Base-by-base conservation (phyloP, 2,329 filamentous ascomycete genomes). In the Talaromyces marneffei region DNA sequence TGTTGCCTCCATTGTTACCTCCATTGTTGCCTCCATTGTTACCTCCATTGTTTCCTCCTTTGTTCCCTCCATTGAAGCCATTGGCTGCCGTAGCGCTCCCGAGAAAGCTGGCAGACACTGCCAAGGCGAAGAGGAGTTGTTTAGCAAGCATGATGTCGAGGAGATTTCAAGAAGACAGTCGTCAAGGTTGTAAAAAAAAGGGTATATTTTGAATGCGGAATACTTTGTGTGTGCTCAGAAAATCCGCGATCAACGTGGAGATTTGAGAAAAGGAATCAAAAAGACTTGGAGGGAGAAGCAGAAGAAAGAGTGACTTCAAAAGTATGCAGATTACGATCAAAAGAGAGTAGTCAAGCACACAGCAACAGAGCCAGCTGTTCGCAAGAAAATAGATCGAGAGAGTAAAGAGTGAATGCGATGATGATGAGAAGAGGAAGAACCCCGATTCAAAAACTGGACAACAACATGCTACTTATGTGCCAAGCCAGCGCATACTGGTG, bases 1-100 rank as follows among this genome's bases (percentile, higher is more conserved):
- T 29, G 27, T 48, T 50, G 3, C 23, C 16, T 3, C 42, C 42
- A 23, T 66, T 62, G 29, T 63, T 59, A 57, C 71, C 64, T 29
- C 63, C 57, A n/a, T 65, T 62, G 44, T 63, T 61, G 48, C 67
- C 68, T 23, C 71, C 70, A 50, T 57, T 69, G 27, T 71, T 70
- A 44, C 60, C 61, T 37, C 60, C 59, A 18, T 62, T 62, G 16
- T 29, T 31, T 42, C 52, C 35, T 3, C 39, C 55, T 27, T 35
- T 48, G 42, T 27, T 27, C 4, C 46, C 46, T 12, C 46, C 23
- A 52, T 52, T 52, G n/a, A 23, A 23, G n/a, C 23, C 12, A 20
- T 23, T 23, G 48, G 6, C 25, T 16, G 39, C 55, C 9, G 20
- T 10, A 12, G 20, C 55, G 14, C 55, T 33, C n/a, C 20, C 55